phyloP scores from a whole-genome alignment of 371 early-diverging fungal species.

The Circinella minor region DNA sequence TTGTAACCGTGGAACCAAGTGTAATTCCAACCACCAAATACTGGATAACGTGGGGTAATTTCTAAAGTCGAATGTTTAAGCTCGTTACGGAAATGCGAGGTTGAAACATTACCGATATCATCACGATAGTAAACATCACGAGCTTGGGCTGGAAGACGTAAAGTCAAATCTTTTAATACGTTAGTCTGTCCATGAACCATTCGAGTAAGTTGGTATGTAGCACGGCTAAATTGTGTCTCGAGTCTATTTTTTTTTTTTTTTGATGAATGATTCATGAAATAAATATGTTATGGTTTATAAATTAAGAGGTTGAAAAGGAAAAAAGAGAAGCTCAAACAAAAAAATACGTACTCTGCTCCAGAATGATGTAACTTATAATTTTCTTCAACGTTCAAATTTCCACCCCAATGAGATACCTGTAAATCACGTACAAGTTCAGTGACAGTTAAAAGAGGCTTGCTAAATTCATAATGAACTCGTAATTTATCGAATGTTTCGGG shows the following conservation, averaged over 20 bases:
- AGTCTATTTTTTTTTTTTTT: constrained; percentile 46
- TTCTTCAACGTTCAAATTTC: constrained; percentile 85
- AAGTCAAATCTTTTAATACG: constrained; percentile 59
- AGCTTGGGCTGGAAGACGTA: constrained; percentile 70
- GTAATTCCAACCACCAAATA: constrained; percentile 96
- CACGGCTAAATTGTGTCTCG: constrained; percentile 76
- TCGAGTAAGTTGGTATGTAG: constrained; percentile 62
- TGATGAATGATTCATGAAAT: too few relatives aligned
- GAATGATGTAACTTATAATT: constrained; percentile 79
- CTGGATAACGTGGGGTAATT: constrained; percentile 87
- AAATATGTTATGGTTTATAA: too few relatives aligned
- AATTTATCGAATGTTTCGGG: constrained; percentile 56
- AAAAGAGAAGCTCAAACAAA: neutral
- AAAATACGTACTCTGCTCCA: constrained; percentile 74
- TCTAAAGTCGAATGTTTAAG: constrained; percentile 60
- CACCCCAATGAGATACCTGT: constrained; percentile 88
- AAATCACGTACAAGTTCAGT: constrained; percentile 71
- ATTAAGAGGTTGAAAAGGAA: neutral
- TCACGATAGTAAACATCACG: constrained; percentile 87
- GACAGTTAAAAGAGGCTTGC: constrained; percentile 69
- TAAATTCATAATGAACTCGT: constrained; percentile 67
- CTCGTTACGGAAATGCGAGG: constrained; percentile 73
- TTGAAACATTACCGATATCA: constrained; percentile 96
- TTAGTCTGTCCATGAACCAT: constrained; percentile 61
- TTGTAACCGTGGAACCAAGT: constrained; percentile 94